A percentile compares a stretch with the other conserved stretches of the same genome.
These are phyloP conservation scores for Boletus huronensis DNA, from an alignment of 768 basidiomycete genomes.

Conservation along the genomic window DNA sequence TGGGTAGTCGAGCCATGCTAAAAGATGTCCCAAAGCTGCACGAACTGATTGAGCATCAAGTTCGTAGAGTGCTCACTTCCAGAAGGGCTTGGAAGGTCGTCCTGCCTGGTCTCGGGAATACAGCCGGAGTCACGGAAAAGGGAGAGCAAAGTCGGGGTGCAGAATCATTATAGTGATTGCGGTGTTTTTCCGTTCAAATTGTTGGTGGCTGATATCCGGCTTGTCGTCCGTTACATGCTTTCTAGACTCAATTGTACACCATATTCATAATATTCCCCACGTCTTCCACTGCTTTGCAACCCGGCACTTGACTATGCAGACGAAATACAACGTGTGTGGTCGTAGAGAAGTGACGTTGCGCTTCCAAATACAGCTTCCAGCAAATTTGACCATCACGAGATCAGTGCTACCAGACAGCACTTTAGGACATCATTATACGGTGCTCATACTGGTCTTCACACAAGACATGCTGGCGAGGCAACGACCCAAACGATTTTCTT, in stretches of 20 bases:
- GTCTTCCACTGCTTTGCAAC: background rate
- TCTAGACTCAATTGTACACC: conserved; percentile 7
- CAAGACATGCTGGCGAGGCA: background rate
- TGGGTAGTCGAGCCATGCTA: conserved; percentile 96
- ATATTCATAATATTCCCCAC: background rate
- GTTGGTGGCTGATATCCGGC: background rate
- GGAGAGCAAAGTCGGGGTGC: conserved; percentile 22
- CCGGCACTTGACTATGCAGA: background rate
- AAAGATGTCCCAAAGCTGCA: conserved; percentile 97
- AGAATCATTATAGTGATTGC: conserved; percentile 1
- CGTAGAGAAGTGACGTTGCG: background rate
- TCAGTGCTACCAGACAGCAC: background rate
- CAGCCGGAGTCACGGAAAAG: conserved; percentile 24
- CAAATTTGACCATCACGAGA: background rate
- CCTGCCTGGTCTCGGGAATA: conserved; percentile 58
- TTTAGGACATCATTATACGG: background rate
- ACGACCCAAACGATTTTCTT: background rate
- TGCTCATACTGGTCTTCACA: background rate
- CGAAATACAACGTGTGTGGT: background rate
- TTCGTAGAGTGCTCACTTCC: conserved; percentile 59
- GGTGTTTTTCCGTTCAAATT: background rate
- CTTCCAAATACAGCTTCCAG: background rate
- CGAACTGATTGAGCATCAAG: conserved; percentile 86
- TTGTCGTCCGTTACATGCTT: background rate
- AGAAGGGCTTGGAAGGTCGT: conserved; percentile 64